Base-by-base conservation (phyloP, 352 stramenopile genomes). In the Phytophthora pini region DNA sequence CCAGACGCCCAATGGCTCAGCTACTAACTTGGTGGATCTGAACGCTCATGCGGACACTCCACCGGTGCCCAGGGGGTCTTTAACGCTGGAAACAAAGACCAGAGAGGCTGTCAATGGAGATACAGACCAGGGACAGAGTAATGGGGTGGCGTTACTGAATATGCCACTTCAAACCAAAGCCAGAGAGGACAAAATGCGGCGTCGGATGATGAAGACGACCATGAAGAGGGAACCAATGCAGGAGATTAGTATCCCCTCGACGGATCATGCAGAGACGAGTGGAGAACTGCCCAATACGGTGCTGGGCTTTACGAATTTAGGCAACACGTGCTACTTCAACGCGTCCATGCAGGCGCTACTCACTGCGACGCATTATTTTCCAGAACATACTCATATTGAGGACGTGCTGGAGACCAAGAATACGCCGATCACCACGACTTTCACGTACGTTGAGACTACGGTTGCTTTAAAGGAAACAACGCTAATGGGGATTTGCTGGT, bases 281-380 rank as follows among this genome's bases (percentile, higher is more conserved):
- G 24, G 45, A 6, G 58, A 69, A 39, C 38, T 69, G 11, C 72
- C 72, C 12, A 78, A 56, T 26, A 85, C 65, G 2, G 80, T 91
- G 32, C 51, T 89, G 17, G 85, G 85, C 0, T 87, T 93, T 57
- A 89, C 78, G 41, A 98, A 98, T 62, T 47, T 98, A n/a, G 93
- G 93, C 52, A 98, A 98, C 65, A 98, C 93, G 46, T 98, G 93
- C 79, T 98, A 97, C 67, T 96, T 98, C 63, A 97, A 97, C 56
- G 84, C 92, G 1, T 80, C 82, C 9, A 81, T 95, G 39, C 92
- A 98, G 68, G 94, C 88, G 54, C 75, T 99, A 24, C 84, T 90
- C 5, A 95, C 98, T 40, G 98, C 92, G 2, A 77, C 87, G 45
- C 84, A 91, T 56, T 89, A 79, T 53, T 90, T 87, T 47, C 81